Percentiles rank a stretch among this genome's conserved stretches.
Evolutionary conservation across 2,329 filamentous ascomycete species (phyloP).

Genomic region (Sporothrix luriei): DNA sequence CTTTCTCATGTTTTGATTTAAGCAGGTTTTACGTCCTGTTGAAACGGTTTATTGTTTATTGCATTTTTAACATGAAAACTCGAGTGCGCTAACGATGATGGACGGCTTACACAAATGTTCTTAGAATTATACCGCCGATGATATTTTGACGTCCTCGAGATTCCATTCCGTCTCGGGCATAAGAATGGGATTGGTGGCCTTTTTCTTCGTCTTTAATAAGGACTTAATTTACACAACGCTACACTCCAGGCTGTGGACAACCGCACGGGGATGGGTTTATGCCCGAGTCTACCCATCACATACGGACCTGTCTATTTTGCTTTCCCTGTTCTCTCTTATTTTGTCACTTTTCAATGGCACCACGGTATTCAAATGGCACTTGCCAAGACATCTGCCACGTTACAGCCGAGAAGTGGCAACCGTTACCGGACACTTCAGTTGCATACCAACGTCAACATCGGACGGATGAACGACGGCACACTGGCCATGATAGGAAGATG

Average conservation of each 20-base stretch:
- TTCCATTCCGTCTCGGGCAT: not conserved
- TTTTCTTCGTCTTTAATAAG: not conserved
- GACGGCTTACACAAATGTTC: too few species aligned
- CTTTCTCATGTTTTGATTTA: too few species aligned
- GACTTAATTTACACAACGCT: not conserved
- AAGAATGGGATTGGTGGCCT: not conserved
- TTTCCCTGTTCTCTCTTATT: not conserved
- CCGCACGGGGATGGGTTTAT: conserved; percentile 15
- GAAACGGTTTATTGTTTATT: too few species aligned
- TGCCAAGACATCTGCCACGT: conserved; percentile 26
- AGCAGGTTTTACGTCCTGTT: too few species aligned
- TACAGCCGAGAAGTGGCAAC: conserved; percentile 12
- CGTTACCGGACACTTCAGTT: not conserved
- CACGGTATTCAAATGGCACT: conserved; percentile 1
- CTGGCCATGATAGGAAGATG: not conserved
- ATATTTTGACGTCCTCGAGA: not conserved
- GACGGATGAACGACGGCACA: not conserved
- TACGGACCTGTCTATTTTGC: not conserved
- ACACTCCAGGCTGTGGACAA: not conserved
- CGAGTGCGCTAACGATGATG: too few species aligned
- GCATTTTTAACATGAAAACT: too few species aligned
- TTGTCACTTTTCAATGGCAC: not conserved
- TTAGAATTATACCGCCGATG: too few species aligned
- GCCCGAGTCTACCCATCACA: not conserved
- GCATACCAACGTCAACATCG: not conserved